Evolutionary conservation across 768 basidiomycete genomes (phyloP), one percentile per base, ranked within the genome.

Genomic region (Fibroporia radiculosa): DNA sequence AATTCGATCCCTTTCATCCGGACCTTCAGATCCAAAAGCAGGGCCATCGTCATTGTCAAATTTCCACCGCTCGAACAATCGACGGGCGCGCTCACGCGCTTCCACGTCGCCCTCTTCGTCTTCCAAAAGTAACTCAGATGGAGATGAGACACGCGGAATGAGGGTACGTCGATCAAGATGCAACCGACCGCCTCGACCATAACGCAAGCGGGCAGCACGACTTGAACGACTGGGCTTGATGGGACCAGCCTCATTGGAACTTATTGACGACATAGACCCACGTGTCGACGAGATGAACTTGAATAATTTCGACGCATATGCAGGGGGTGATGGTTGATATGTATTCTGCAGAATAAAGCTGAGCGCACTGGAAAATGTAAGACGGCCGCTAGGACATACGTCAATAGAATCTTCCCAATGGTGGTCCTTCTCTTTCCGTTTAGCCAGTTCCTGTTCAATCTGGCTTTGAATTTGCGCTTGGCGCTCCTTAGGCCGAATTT

Each of bases 361-460:
- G 14, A 27, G 11, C 19, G 39, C 43, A 23, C 16, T 3, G 42
- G 37, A 45, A 48, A 22, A 32, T 43, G 46, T 23, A 22, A 32
- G 11, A 47, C 13, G 31, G 38, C 7, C 43, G 34, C 12, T 27
- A 44, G 40, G 2, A 63, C 75, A 59, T 58, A 90, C 86, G 63
- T 96, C 93, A 51, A 89, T 73, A 42, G 73, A 69, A 57, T 97
- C 93, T 53, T 95, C 93, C 83, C 90, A 95, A 40, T 79, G 74
- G 39, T 81, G 74, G 55, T 93, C 86, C 38, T 71, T 62, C 39
- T 92, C 85, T 58, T 82, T 84, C 60, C 82, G 51, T 28, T 51
- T 68, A 20, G 62, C 67, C 57, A 84, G 62, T 35, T 75, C 70
- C n/a, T 69, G 69, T 56, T 83, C 86, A 59, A 84, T 74, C 58